These are phyloP conservation scores for Microcyclosporella mali DNA, from an alignment of 2,329 filamentous ascomycete genomes.

Conservation along the genomic window DNA sequence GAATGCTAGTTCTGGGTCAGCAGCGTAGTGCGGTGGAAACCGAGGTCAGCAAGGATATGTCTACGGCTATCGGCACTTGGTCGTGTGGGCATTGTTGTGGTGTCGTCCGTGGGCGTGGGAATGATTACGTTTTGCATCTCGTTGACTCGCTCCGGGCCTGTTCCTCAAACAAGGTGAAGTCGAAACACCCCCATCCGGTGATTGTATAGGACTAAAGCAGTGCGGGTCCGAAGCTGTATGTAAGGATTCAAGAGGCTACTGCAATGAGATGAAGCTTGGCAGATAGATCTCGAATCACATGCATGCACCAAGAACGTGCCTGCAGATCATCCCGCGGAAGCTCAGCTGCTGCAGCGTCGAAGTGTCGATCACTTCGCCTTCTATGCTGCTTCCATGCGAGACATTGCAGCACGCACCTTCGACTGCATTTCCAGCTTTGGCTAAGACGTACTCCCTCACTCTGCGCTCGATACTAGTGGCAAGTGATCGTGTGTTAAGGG, in stretches of 20 bases:
- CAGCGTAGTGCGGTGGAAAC: too few relatives aligned
- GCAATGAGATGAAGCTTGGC: not conserved
- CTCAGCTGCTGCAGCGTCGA: not conserved
- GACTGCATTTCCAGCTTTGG: conserved; percentile 4
- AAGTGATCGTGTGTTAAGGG: not conserved
- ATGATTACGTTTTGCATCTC: too few relatives aligned
- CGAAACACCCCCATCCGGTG: too few relatives aligned
- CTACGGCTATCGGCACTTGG: too few relatives aligned
- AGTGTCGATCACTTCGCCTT: conserved; percentile 5
- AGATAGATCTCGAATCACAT: not conserved
- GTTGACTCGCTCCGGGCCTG: too few relatives aligned
- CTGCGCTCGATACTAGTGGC: not conserved
- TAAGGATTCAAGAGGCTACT: not conserved
- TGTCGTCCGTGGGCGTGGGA: too few relatives aligned
- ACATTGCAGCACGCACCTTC: not conserved
- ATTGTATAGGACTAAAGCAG: not conserved
- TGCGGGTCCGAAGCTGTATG: not conserved
- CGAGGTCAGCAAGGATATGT: too few relatives aligned
- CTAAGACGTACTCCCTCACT: not conserved
- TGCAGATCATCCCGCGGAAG: conserved; percentile 12
- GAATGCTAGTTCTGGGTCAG: too few relatives aligned
- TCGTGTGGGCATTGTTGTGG: too few relatives aligned
- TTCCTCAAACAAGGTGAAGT: too few relatives aligned
- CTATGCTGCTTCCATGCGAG: conserved; percentile 6
- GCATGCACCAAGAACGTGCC: conserved; percentile 5